These are phyloP conservation scores for Cicer pinnatifidum DNA, from an alignment of 306 rosid species.

Conservation along the genomic window DNA sequence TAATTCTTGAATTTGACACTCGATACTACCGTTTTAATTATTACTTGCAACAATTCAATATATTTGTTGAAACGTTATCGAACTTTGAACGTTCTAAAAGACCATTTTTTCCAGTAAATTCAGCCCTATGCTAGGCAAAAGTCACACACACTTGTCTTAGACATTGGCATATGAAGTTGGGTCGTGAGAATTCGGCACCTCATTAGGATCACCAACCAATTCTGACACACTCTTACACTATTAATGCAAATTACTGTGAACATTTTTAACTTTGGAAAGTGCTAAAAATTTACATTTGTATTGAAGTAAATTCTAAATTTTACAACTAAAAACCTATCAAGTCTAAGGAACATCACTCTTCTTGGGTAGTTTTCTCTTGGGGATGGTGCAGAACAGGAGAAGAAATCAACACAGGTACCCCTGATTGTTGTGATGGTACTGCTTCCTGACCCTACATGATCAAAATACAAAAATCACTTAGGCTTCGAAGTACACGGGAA, in stretches of 20 bases:
- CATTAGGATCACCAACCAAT: slow-evolving; percentile 14
- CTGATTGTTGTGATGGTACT: slow-evolving; percentile 34
- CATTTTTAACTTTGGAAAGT: neutral
- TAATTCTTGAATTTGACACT: no score
- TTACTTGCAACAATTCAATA: no score
- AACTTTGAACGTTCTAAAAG: no score
- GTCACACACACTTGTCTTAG: no score
- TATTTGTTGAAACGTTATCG: no score
- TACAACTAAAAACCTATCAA: slow-evolving; percentile 19
- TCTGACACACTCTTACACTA: slow-evolving; percentile 24
- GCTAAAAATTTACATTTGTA: slow-evolving; percentile 10
- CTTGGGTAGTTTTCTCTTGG: slow-evolving; percentile 47
- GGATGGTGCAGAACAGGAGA: slow-evolving; percentile 41
- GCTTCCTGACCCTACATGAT: slow-evolving; percentile 52
- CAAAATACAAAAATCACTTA: slow-evolving; percentile 17
- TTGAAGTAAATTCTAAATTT: slow-evolving; percentile 17
- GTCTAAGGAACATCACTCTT: slow-evolving; percentile 42
- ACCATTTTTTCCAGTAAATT: no score
- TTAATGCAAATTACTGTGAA: slow-evolving; percentile 3
- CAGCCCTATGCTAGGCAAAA: no score
- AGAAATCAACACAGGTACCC: slow-evolving; percentile 39
- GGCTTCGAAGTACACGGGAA: neutral
- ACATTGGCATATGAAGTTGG: no score
- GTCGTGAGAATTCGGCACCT: neutral
- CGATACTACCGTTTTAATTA: no score